These are phyloP conservation scores for Fraxinus dipetala DNA, from an alignment of 305 asterid genomes.

Conservation along the genomic window DNA sequence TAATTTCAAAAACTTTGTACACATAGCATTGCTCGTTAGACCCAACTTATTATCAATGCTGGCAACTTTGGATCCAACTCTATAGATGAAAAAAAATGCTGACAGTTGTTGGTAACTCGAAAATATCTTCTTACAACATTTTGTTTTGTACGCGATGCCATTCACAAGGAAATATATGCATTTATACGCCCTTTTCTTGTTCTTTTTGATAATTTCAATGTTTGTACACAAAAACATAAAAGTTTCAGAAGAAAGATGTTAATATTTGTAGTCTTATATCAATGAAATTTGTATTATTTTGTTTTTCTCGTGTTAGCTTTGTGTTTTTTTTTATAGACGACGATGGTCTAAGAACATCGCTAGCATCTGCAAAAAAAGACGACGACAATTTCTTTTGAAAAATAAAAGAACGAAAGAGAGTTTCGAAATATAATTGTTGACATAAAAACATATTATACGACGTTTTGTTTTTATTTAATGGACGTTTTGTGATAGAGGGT, in stretches of 20 bases:
- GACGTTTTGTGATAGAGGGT: neutral
- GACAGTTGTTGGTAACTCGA: neutral
- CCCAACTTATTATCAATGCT: neutral
- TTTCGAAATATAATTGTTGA: neutral
- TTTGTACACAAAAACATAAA: neutral
- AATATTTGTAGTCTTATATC: neutral
- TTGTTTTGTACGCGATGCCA: neutral
- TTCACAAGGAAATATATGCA: neutral
- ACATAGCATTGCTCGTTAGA: neutral
- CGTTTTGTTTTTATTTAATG: neutral
- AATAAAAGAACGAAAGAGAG: neutral
- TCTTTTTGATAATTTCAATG: neutral
- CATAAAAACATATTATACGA: neutral
- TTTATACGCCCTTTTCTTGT: neutral
- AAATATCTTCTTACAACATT: neutral
- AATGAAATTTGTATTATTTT: neutral
- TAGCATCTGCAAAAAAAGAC: neutral
- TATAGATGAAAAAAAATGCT: neutral
- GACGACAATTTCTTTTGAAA: neutral
- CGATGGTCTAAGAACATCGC: neutral
- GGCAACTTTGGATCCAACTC: conserved; percentile 3
- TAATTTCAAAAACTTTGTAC: too few species aligned
- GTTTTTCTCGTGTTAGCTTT: neutral
- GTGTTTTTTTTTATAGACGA: neutral
- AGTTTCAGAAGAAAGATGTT: neutral